phyloP scores from a whole-genome alignment of 2,329 filamentous ascomycete genomes.

The Colletotrichum brevisporum region DNA sequence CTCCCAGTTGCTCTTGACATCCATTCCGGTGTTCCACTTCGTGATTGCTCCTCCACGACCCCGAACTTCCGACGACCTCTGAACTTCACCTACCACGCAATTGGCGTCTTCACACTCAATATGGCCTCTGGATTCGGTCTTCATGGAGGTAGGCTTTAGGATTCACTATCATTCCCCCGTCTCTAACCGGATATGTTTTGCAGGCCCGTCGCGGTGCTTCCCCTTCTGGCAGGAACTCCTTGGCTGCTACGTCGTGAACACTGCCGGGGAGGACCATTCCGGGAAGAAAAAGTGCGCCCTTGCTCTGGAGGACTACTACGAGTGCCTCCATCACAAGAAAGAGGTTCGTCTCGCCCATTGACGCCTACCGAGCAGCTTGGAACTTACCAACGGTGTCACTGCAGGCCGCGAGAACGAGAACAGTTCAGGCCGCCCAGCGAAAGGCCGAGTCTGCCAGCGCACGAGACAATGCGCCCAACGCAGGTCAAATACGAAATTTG shows the following conservation, averaged over 20 bases:
- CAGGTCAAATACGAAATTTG: conserved; percentile 88
- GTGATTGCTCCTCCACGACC: conserved; percentile 18
- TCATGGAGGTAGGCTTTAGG: conserved; percentile 74
- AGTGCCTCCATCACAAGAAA: conserved; percentile 98
- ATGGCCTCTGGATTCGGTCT: conserved; percentile 91
- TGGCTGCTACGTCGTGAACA: conserved; percentile 98
- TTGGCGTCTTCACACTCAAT: conserved; percentile 47
- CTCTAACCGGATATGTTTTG: conserved; percentile 42
- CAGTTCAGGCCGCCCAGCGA: conserved; percentile 87
- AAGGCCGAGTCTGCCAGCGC: conserved; percentile 82
- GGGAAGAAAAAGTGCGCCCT: conserved; percentile 91
- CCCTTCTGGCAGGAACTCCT: conserved; percentile 99
- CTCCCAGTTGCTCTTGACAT: conserved; percentile 11
- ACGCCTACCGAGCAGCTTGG: not conserved
- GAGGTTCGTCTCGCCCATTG: conserved; percentile 77
- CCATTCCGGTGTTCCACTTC: conserved; percentile 22
- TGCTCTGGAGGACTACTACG: conserved; percentile 95
- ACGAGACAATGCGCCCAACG: conserved; percentile 84
- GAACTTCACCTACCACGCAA: conserved; percentile 44
- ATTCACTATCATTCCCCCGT: conserved; percentile 12
- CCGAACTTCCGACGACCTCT: conserved; percentile 17
- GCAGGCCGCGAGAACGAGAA: conserved; percentile 82
- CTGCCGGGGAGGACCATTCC: conserved; percentile 80
- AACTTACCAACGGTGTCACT: conserved; percentile 23
- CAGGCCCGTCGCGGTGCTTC: conserved; percentile 86